Evolutionary conservation across 495 filamentous ascomycete species (phyloP), one percentile per base, ranked within the genome.

Genomic region (Cryomyces antarcticus): DNA sequence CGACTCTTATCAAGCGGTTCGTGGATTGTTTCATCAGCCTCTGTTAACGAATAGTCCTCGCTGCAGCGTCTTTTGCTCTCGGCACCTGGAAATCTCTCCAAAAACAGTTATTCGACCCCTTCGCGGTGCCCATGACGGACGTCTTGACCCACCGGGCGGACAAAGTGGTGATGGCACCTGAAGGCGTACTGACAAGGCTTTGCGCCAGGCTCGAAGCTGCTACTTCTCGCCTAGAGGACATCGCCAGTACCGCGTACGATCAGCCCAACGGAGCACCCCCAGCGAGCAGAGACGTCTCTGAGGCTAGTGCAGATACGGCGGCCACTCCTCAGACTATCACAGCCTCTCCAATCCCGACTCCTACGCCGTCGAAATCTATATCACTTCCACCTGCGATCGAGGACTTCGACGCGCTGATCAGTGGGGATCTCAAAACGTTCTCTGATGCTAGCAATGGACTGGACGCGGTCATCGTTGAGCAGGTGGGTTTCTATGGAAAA

Each of bases 1-100:
- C 84, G 37, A 96, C 89, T 42, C 72, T 97, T 51, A 94, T 97
- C 69, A 97, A 97, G 73, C 75, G 89, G 89, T 96, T 30, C n/a
- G 38, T 41, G 11, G 12, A 12, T 31, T 10, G 29, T 28, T 7
- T 39, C n/a, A 43, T 24, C 29, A 28, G n/a, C 12, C 17, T 24
- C 17, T 24, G 17, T 24, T 24, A 24, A 24, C 17, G 17, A 24
- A 35, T 3, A 37, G 10, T 33, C 42, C 27, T 41, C 30, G 7
- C 13, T 11, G 28, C 10, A 46, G 9, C n/a, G 9, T 28, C 30
- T 10, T 2, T 10, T 30, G 7, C 7, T n/a, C 24, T 38, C n/a
- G 10, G 24, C 13, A 41, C 11, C 37, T 42, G 30, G 9, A 1
- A 31, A 27, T 24, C 17, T 24, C 17, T 24, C 17, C 17, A 24